These are phyloP conservation scores for Pezicula neosporulosa DNA, from an alignment of 2,329 filamentous ascomycete genomes.

Conservation along the genomic window DNA sequence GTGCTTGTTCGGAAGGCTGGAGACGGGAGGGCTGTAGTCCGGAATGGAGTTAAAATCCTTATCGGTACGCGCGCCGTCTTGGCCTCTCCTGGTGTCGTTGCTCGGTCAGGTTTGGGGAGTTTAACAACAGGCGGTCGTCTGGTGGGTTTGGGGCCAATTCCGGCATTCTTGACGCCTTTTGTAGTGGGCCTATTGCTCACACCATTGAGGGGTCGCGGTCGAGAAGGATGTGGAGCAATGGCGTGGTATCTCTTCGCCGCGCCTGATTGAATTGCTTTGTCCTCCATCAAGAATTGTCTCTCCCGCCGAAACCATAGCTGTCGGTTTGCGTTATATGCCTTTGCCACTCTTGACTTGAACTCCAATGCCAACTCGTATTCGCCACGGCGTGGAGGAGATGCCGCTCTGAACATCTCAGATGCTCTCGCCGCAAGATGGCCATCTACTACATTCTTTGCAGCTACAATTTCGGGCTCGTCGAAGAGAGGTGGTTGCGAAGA, in stretches of 20 bases:
- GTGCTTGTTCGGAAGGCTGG: conserved; percentile 60
- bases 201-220: background rate
- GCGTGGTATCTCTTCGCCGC: conserved; percentile 14
- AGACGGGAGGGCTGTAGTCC: conserved; percentile 69
- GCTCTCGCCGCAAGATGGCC: conserved; percentile 30
- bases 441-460: conserved; percentile 43
- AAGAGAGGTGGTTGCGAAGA: conserved; percentile 49
- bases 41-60: conserved; percentile 72
- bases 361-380: conserved; percentile 52
- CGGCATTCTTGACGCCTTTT: background rate
- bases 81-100: conserved; percentile 35
- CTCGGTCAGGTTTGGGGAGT: conserved; percentile 8
- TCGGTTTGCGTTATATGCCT: conserved; percentile 21
- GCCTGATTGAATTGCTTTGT: conserved; percentile 16
- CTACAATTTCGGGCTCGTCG: conserved; percentile 35
- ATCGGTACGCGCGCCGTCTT: conserved; percentile 70
- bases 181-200: background rate
- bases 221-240: conserved; percentile 19
- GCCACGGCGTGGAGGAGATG: conserved; percentile 44
- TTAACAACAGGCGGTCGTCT: conserved; percentile 6
- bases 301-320: conserved; percentile 23
- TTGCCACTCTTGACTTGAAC: conserved; percentile 50
- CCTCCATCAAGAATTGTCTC: conserved; percentile 21
- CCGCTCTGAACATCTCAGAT: conserved; percentile 33
- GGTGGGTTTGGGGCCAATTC: conserved; percentile 8